phyloP scores from a whole-genome alignment of 1,139 yeast genomes.

The Kodamaea suecica region DNA sequence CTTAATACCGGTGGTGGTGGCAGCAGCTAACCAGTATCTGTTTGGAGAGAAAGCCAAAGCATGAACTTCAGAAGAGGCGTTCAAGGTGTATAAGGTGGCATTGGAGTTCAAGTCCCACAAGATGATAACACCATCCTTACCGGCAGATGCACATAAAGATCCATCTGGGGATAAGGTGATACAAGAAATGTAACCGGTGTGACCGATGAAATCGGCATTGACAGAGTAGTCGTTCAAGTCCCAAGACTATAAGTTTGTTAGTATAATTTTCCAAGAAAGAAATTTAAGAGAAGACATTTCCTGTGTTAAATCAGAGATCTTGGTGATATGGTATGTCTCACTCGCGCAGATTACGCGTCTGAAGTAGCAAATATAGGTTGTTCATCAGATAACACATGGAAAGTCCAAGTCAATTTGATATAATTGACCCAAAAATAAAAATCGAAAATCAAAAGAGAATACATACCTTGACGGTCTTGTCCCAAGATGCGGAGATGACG shows the following conservation, averaged over 20 bases:
- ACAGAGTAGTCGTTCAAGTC: slow-evolving; percentile 82
- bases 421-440: no score
- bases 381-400: slow-evolving; percentile 53
- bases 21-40: slow-evolving; percentile 99
- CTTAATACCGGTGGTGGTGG: slow-evolving; percentile 97
- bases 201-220: slow-evolving; percentile 97
- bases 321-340: slow-evolving; percentile 98
- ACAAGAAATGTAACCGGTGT: slow-evolving; percentile 98
- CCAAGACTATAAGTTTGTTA: slow-evolving; percentile 73
- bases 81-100: slow-evolving; percentile 89
- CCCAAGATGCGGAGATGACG: slow-evolving; percentile 99
- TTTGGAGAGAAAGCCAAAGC: slow-evolving; percentile 99
- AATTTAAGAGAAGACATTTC: slow-evolving; percentile 10
- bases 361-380: slow-evolving; percentile 96
- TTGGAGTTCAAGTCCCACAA: slow-evolving; percentile 96
- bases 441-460: slow-evolving; percentile 17
- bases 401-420: no score
- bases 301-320: slow-evolving; percentile 78
- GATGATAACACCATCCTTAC: slow-evolving; percentile 98
- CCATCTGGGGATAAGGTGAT: slow-evolving; percentile 99
- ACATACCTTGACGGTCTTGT: slow-evolving; percentile 98
- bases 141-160: slow-evolving; percentile 98
- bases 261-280: no score
- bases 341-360: slow-evolving; percentile 74
- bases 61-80: slow-evolving; percentile 95